Conservation (phyloP, 768 basidiomycete genomes). For the Amanita rimosa region DNA sequence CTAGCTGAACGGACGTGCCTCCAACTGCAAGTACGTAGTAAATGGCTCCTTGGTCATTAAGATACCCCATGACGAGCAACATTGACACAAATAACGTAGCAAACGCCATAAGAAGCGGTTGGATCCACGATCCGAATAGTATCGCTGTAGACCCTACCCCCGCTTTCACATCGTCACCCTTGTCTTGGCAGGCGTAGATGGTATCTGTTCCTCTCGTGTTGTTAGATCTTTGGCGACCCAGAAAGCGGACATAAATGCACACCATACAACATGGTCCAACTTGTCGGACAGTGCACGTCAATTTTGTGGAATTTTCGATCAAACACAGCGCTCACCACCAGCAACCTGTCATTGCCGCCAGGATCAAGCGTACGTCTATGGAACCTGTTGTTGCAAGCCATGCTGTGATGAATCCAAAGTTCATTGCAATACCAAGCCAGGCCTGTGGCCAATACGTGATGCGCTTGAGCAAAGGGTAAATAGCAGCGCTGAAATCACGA, state of each 20-base stretch:
- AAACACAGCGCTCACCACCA: slow-evolving; percentile 27
- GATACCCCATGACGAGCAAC: slow-evolving; percentile 40
- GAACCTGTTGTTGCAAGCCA: slow-evolving; percentile 30
- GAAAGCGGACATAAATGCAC: not conserved
- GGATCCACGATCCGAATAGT: slow-evolving; percentile 51
- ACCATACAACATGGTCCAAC: slow-evolving; percentile 43
- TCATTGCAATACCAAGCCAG: slow-evolving; percentile 50
- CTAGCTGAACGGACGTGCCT: slow-evolving; percentile 29
- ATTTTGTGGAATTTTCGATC: not conserved
- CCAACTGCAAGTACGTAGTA: slow-evolving; percentile 36
- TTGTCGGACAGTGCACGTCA: slow-evolving; percentile 10
- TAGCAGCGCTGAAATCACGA: slow-evolving; percentile 20
- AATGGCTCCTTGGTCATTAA: slow-evolving; percentile 38
- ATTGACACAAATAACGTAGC: slow-evolving; percentile 38
- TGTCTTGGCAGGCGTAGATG: slow-evolving; percentile 75
- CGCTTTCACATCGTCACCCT: slow-evolving; percentile 57
- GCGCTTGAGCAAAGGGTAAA: slow-evolving; percentile 46
- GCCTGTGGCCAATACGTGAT: slow-evolving; percentile 52
- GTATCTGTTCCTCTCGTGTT: slow-evolving; percentile 28
- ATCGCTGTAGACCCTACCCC: slow-evolving; percentile 74
- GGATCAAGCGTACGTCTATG: slow-evolving; percentile 21
- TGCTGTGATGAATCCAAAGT: slow-evolving; percentile 38
- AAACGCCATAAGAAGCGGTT: slow-evolving; percentile 42
- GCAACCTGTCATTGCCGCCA: slow-evolving; percentile 25
- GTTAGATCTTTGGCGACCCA: not conserved